Evolutionary conservation across 2,329 filamentous ascomycete genomes (phyloP), one percentile per base, ranked within the genome.

Genomic region (Trichoderma asperellum): DNA sequence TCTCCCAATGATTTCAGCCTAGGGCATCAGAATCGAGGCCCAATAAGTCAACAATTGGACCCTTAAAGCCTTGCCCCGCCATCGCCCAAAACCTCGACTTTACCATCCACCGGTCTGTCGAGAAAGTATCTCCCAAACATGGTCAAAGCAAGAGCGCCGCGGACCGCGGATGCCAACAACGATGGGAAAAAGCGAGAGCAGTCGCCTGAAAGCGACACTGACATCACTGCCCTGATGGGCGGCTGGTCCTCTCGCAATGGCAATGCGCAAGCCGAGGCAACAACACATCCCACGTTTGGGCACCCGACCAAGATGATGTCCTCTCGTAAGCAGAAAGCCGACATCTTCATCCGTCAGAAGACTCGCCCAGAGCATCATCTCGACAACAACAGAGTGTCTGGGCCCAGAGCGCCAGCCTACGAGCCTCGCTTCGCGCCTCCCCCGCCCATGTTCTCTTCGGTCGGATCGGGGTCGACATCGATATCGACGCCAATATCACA

Each of bases 351-450:
- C 64, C 83, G 85, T 72, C 84, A 83, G 58, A 86, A 82, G 75
- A 85, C 80, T 62, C 83, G 86, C 2, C 87, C 87, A 1, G 87
- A 89, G 74, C 86, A 87, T 73, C 87, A 89, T 74, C 81, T 85
- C 55, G 83, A 81, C 49, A 83, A 83, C 71, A 82, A 79, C 71
- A 82, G 79, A 68, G 79, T 86, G 34, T 78, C 79, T 7, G 84
- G 84, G 2, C 86, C 86, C 3, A 75, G 81, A 71, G 81, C 82
- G 11, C 83, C 83, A n/a, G 77, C 81, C 47, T 83, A 81, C 72
- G 78, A 83, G 71, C 81, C 86, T 71, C 83, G 80, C 73, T 85
- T 81, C 72, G 79, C 83, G 11, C 80, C 83, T 2, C 80, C 83
- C 1, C 74, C 82, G 71, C 82, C 81, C 24, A 79, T 86, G 74